Base-by-base conservation (phyloP, 1,284 basidiomycete species). In the Ceratobasidium sp. region DNA sequence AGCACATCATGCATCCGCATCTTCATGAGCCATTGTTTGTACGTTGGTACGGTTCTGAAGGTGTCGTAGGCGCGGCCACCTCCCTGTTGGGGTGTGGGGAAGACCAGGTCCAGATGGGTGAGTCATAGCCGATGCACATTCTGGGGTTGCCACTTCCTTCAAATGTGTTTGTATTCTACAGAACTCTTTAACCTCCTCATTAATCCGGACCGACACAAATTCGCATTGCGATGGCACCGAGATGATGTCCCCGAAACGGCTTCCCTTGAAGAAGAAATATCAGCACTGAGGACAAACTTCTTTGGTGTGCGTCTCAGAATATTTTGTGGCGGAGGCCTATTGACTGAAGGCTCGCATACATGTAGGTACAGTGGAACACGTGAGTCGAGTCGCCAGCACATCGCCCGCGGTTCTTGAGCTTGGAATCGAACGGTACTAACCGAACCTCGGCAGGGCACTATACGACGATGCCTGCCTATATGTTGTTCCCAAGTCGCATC, bases 341-440 rank as follows among this genome's bases (percentile, higher is more conserved):
- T 31, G 45, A 20, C 45, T 47, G 45, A 47, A 22, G 7, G 13
- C 20, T 57, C 20, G 34, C 54, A 34, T 38, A 38, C 58, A 49
- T 27, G 3, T 72, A 90, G 88, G 84, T 93, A 2, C 91, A 94
- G 79, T 94, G 91, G 91, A 93, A 93, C 75, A 87, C 89, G 83
- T 90, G 78, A 67, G 85, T 78, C 15, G 10, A 32, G 49, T 27
- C 27, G 40, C 34, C 47, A 22, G n/a, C 49, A 34, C 49, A 49
- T 31, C 25, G 25, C n/a, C 42, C 5, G 54, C 35, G 17, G 54
- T 40, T n/a, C n/a, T n/a, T n/a, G n/a, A n/a, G n/a, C n/a, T n/a
- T n/a, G n/a, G n/a, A n/a, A n/a, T 13, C 20, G 20, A 25, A 13
- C 38, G 38, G 25, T n/a, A 2, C n/a, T 29, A 25, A 53, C 29